phyloP scores from a whole-genome alignment of 2,329 filamentous ascomycete species.

The Pseudogymnoascus sp. region DNA sequence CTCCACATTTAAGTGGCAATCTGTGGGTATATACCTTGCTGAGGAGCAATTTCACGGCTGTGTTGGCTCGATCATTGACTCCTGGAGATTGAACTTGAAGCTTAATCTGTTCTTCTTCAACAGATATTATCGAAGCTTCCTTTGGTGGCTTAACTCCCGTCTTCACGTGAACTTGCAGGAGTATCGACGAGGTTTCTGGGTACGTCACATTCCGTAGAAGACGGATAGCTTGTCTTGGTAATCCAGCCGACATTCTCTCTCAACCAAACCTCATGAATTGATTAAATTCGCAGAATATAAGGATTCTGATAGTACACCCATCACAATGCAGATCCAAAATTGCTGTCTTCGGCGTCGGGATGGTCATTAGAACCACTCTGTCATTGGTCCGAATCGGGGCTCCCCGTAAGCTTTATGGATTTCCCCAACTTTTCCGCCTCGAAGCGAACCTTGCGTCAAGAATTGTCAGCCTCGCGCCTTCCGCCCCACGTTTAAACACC shows the following conservation, averaged over 20 bases:
- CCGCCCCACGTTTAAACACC: constrained; percentile 1
- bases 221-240: background rate
- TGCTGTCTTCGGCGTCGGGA: background rate
- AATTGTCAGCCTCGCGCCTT: constrained; percentile 2
- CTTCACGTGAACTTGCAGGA: constrained; percentile 6
- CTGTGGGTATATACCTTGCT: background rate
- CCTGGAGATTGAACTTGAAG: constrained; percentile 2
- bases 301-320: background rate
- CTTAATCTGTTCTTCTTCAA: constrained; percentile 3
- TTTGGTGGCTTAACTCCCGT: background rate
- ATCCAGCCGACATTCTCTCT: background rate
- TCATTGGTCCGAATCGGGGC: background rate
- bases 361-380: background rate
- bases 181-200: background rate
- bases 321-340: background rate
- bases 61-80: constrained; percentile 1
- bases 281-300: background rate
- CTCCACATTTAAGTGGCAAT: background rate
- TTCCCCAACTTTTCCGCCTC: background rate
- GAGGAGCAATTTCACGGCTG: background rate
- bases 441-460: background rate
- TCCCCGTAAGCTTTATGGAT: background rate
- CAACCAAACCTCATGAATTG: background rate
- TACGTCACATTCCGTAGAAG: background rate
- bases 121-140: background rate